phyloP scores from a whole-genome alignment of 176 grass and related monocot species.

The Triticum monococcum region DNA sequence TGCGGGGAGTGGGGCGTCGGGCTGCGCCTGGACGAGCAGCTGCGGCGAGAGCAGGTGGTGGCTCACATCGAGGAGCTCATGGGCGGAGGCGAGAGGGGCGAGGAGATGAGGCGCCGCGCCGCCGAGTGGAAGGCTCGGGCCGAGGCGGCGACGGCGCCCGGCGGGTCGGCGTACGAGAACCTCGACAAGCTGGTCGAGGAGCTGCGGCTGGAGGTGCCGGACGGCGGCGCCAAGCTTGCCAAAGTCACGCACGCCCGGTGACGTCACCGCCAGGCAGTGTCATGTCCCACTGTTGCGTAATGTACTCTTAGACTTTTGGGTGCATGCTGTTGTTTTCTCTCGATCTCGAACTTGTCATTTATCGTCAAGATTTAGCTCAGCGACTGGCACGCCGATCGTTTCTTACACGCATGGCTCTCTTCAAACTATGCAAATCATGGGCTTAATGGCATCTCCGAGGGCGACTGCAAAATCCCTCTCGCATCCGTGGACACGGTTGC shows the following conservation, averaged over 20 bases:
- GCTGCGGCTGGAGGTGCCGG: not conserved
- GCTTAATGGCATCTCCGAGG: too few relatives aligned
- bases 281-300: not conserved
- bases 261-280: not conserved
- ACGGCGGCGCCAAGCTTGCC: not conserved
- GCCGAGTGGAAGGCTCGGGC: constrained; percentile 20
- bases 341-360: not conserved
- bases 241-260: not conserved
- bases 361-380: not conserved
- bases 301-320: not conserved
- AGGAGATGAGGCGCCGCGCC: constrained; percentile 21
- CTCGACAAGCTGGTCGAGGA: constrained; percentile 19
- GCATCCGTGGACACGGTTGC: too few relatives aligned
- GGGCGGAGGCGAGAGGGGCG: not conserved
- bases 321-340: not conserved
- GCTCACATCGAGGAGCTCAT: constrained; percentile 37
- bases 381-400: too few relatives aligned
- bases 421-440: too few relatives aligned
- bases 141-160: constrained; percentile 13
- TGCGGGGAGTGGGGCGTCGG: constrained; percentile 50
- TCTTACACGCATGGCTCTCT: too few relatives aligned
- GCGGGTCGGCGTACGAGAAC: constrained; percentile 34
- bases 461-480: too few relatives aligned
- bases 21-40: constrained; percentile 38
- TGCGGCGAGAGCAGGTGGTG: constrained; percentile 31